Percentiles rank a stretch among this genome's conserved stretches.
Evolutionary conservation across 805 yeast genomes (phyloP).

Genomic region (Monosporozyma servazzii): DNA sequence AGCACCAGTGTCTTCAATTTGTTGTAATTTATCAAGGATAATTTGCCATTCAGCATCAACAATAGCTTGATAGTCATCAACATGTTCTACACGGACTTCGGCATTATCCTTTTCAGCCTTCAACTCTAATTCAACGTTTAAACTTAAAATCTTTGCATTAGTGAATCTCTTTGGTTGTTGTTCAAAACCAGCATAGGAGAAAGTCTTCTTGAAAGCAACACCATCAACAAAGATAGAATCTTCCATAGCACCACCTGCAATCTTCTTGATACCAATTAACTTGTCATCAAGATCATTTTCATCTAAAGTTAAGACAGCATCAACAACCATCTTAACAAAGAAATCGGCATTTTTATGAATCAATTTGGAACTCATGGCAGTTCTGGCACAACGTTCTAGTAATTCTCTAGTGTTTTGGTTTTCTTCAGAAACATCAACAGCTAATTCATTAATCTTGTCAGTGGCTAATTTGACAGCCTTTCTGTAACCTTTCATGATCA

Average conservation of each 20-base stretch:
- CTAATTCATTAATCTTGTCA: slow-evolving; percentile 59
- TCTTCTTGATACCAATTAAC: slow-evolving; percentile 87
- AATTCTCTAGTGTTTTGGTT: slow-evolving; percentile 54
- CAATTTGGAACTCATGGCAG: slow-evolving; percentile 95
- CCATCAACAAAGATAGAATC: slow-evolving; percentile 85
- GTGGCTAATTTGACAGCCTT: slow-evolving; percentile 74
- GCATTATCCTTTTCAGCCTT: slow-evolving; percentile 99
- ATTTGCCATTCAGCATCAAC: slow-evolving; percentile 99
- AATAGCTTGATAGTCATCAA: slow-evolving; percentile 85
- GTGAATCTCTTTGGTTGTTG: slow-evolving; percentile 87
- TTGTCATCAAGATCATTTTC: slow-evolving; percentile 78
- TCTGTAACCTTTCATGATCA: slow-evolving; percentile 80
- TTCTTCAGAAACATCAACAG: slow-evolving; percentile 54
- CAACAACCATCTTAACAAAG: slow-evolving; percentile 94
- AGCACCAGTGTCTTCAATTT: slow-evolving; percentile 78
- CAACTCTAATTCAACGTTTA: slow-evolving; percentile 90
- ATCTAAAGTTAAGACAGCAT: slow-evolving; percentile 83
- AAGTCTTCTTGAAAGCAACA: slow-evolving; percentile 95
- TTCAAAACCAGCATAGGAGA: slow-evolving; percentile 96
- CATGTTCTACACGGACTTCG: slow-evolving; percentile 92
- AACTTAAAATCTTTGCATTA: slow-evolving; percentile 71
- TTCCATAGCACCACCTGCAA: slow-evolving; percentile 94
- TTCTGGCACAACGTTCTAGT: slow-evolving; percentile 85
- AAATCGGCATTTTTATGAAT: slow-evolving; percentile 80
- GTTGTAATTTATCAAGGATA: slow-evolving; percentile 75